Percentiles rank a stretch among this genome's conserved stretches.
Conservation (phyloP, 768 basidiomycete genomes). For the Termitomyces sp. region DNA sequence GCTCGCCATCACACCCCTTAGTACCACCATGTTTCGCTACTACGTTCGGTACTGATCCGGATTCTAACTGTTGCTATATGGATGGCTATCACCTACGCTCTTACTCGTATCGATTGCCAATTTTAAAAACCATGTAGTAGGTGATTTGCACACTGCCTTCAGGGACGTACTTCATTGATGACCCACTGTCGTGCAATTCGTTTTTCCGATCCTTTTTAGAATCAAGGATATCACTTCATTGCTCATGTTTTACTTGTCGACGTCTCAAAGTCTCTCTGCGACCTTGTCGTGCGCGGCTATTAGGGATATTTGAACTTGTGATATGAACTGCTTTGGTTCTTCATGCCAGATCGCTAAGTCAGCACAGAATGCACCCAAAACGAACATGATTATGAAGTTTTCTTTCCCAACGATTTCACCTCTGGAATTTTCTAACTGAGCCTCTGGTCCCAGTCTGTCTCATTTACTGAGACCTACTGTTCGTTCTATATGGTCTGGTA, state of each 20-base stretch:
- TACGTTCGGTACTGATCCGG: constrained; percentile 10
- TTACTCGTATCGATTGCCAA: not conserved
- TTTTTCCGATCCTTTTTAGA: not conserved
- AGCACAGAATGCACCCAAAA: not conserved
- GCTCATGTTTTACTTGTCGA: not conserved
- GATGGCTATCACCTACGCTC: not conserved
- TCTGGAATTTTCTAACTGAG: not conserved
- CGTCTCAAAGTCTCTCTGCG: too few relatives aligned
- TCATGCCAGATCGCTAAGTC: not conserved
- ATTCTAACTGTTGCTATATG: not conserved
- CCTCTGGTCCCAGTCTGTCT: not conserved
- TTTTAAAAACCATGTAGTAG: not conserved
- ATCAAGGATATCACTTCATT: not conserved
- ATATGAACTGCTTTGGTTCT: not conserved
- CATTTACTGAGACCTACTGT: not conserved
- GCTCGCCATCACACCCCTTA: not conserved
- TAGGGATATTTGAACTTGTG: not conserved
- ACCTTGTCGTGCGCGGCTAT: too few relatives aligned
- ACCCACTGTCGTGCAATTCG: not conserved
- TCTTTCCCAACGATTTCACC: not conserved
- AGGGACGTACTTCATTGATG: not conserved
- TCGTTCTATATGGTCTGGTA: not conserved
- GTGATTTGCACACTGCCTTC: not conserved
- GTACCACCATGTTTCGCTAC: not conserved
- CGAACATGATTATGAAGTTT: not conserved